Evolutionary conservation across 2,329 filamentous ascomycete species (phyloP).

Genomic region (Fusarium agapanthi): DNA sequence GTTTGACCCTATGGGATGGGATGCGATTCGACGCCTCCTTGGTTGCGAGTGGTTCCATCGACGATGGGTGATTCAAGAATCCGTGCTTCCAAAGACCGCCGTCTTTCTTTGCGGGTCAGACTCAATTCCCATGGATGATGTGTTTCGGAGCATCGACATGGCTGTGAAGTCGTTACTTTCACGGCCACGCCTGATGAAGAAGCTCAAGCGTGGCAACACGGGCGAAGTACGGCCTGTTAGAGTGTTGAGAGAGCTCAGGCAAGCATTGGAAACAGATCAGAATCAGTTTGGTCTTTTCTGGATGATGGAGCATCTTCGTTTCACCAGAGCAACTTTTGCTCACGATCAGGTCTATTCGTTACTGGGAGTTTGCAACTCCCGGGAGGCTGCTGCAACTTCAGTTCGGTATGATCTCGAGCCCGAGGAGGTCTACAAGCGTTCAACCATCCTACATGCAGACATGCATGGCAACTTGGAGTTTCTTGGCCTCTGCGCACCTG

Average conservation of each 20-base stretch:
- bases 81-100: background rate
- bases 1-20: background rate
- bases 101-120: background rate
- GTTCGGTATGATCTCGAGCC: background rate
- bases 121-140: background rate
- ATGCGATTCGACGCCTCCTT: background rate
- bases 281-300: background rate
- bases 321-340: background rate
- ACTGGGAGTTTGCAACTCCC: background rate
- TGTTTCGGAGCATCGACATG: background rate
- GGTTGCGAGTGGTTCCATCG: background rate
- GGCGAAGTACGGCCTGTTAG: background rate
- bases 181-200: background rate
- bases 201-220: background rate
- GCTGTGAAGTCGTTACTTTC: background rate
- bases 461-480: background rate
- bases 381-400: background rate
- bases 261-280: background rate
- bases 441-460: background rate
- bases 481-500: background rate
- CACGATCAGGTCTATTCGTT: background rate
- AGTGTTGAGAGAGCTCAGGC: background rate
- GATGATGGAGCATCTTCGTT: background rate
- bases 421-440: background rate
- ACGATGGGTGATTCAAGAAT: background rate